Percentiles rank a stretch among this genome's conserved stretches.
Evolutionary conservation across 1,139 yeast species (phyloP).

Genomic region (Diutina sp.): DNA sequence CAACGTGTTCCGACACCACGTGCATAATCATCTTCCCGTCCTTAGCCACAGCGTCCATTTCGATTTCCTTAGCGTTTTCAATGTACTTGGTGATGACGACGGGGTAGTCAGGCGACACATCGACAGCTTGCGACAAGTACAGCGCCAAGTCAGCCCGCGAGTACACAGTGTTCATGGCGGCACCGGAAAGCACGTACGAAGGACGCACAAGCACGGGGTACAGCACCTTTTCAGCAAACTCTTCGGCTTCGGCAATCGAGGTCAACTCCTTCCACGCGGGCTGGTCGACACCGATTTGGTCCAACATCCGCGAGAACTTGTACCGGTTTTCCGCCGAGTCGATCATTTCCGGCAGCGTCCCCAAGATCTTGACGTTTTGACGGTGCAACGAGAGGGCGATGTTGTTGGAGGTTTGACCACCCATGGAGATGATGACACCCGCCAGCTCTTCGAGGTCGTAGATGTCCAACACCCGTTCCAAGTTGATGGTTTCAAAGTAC

Average conservation of each 20-base stretch:
- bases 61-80: slow-evolving; percentile 96
- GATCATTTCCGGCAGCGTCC: slow-evolving; percentile 97
- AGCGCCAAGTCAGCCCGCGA: slow-evolving; percentile 81
- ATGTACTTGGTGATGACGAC: slow-evolving; percentile 95
- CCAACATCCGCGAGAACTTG: slow-evolving; percentile 96
- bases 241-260: slow-evolving; percentile 86
- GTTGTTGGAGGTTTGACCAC: slow-evolving; percentile 97
- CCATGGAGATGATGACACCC: slow-evolving; percentile 96
- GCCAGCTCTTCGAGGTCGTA: slow-evolving; percentile 84
- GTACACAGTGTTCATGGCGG: slow-evolving; percentile 97
- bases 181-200: slow-evolving; percentile 94
- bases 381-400: slow-evolving; percentile 90
- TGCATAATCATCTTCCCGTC: slow-evolving; percentile 95
- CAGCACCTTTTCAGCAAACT: slow-evolving; percentile 79
- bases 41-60: slow-evolving; percentile 97
- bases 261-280: slow-evolving; percentile 99
- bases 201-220: slow-evolving; percentile 98
- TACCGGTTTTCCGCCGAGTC: slow-evolving; percentile 97
- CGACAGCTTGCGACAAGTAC: slow-evolving; percentile 87
- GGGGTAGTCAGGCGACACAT: slow-evolving; percentile 95
- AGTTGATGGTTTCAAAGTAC: slow-evolving; percentile 89
- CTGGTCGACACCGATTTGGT: slow-evolving; percentile 93
- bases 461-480: slow-evolving; percentile 91
- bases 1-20: slow-evolving; percentile 97
- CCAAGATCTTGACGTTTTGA: slow-evolving; percentile 89